Conservation (phyloP, 2,329 filamentous ascomycete species). For the Zasmidium cellare region DNA sequence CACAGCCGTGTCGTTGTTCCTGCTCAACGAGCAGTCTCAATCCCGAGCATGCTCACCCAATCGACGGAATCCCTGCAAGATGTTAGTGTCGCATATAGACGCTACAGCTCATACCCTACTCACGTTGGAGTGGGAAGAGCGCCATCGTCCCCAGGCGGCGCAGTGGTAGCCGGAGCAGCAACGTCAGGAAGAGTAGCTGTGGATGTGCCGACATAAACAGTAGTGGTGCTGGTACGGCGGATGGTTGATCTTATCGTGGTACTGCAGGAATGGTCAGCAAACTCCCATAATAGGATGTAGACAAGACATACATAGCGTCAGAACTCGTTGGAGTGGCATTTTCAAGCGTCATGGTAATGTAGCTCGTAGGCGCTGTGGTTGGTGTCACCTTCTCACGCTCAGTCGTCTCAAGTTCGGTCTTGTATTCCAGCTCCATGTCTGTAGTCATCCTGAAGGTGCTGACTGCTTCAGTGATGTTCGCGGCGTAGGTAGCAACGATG, state of each 20-base stretch:
- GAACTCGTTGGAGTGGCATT: slow-evolving; percentile 14
- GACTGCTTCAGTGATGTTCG: slow-evolving; percentile 39
- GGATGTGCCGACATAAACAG: slow-evolving; percentile 21
- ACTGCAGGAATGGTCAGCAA: slow-evolving; percentile 1
- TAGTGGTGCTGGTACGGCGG: slow-evolving; percentile 22
- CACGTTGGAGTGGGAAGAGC: slow-evolving; percentile 14
- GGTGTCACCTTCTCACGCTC: slow-evolving; percentile 15
- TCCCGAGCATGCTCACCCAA: slow-evolving; percentile 13
- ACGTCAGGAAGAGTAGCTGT: slow-evolving; percentile 20
- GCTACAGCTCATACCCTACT: neutral
- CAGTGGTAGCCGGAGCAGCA: neutral
- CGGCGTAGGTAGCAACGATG: slow-evolving; percentile 42
- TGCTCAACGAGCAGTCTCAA: slow-evolving; percentile 1
- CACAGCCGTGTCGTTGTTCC: neutral
- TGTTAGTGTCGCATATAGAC: neutral
- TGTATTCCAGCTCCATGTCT: slow-evolving; percentile 39
- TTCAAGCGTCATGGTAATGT: slow-evolving; percentile 31
- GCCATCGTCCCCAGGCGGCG: slow-evolving; percentile 3
- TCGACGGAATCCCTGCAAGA: slow-evolving; percentile 10
- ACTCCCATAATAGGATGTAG: neutral
- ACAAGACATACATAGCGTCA: slow-evolving; percentile 24
- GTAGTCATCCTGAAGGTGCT: slow-evolving; percentile 43
- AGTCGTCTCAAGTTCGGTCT: slow-evolving; percentile 37
- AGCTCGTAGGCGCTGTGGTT: slow-evolving; percentile 29
- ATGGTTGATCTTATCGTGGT: slow-evolving; percentile 21